A percentile compares a stretch with the other conserved stretches of the same genome.
Conservation (phyloP, 2,329 filamentous ascomycete genomes). For the Venturia asperata region DNA sequence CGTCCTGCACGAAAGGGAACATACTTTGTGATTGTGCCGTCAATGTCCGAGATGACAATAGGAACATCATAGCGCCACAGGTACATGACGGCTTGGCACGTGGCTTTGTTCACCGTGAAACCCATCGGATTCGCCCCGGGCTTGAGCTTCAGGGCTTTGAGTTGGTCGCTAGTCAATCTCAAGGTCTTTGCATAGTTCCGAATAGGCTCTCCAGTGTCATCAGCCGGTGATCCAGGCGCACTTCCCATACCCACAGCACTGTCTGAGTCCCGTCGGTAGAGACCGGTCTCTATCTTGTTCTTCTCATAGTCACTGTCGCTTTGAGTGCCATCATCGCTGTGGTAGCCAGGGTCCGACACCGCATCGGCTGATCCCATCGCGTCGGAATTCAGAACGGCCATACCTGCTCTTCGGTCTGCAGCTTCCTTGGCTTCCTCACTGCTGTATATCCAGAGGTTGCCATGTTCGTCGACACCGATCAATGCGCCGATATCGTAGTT, state of each 20-base stretch:
- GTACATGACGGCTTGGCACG: conserved; percentile 87
- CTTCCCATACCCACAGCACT: conserved; percentile 60
- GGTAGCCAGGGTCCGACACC: conserved; percentile 87
- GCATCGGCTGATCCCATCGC: conserved; percentile 64
- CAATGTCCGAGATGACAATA: conserved; percentile 96
- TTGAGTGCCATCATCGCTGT: conserved; percentile 73
- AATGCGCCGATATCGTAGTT: conserved; percentile 94
- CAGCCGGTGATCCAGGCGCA: conserved; percentile 47
- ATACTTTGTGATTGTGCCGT: conserved; percentile 92
- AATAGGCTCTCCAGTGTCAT: conserved; percentile 43
- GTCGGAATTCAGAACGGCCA: conserved; percentile 47
- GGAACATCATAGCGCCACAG: conserved; percentile 87
- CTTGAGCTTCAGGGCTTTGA: conserved; percentile 76
- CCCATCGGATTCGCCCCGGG: conserved; percentile 87
- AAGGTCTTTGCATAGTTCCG: conserved; percentile 95
- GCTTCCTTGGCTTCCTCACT: conserved; percentile 93
- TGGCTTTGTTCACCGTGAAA: conserved; percentile 93
- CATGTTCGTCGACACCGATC: conserved; percentile 89
- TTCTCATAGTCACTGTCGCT: conserved; percentile 66
- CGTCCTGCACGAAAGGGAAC: conserved; percentile 20
- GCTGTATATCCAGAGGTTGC: conserved; percentile 99
- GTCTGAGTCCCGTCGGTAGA: conserved; percentile 61
- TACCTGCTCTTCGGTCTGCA: conserved; percentile 53
- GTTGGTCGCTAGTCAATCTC: conserved; percentile 86
- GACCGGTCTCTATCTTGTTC: conserved; percentile 53